Conservation (phyloP, 2,329 filamentous ascomycete species). For the Pochonia chlamydosporia region DNA sequence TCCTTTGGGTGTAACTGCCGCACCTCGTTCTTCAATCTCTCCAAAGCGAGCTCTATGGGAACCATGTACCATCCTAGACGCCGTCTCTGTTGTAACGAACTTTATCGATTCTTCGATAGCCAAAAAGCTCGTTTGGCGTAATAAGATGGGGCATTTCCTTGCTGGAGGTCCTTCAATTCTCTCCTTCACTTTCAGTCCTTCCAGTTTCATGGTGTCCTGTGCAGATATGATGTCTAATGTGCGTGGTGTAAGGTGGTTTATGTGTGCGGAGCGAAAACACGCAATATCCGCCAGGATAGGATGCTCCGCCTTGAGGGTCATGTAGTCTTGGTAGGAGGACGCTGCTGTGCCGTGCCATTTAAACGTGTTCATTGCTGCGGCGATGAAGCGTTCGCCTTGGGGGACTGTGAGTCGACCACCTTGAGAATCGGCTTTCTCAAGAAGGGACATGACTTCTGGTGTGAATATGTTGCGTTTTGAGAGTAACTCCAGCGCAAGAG, state of each 20-base stretch:
- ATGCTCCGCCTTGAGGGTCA: conserved; percentile 33
- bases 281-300: conserved; percentile 43
- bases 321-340: conserved; percentile 35
- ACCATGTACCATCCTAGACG: conserved; percentile 22
- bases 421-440: conserved; percentile 27
- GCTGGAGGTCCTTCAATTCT: conserved; percentile 45
- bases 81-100: conserved; percentile 24
- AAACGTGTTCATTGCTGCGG: conserved; percentile 39
- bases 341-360: conserved; percentile 38
- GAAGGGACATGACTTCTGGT: conserved; percentile 26
- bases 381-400: conserved; percentile 32
- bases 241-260: conserved; percentile 48
- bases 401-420: conserved; percentile 18
- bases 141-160: conserved; percentile 37
- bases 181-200: conserved; percentile 38
- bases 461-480: conserved; percentile 35
- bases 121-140: conserved; percentile 49
- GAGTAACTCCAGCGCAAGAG: conserved; percentile 28
- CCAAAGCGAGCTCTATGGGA: conserved; percentile 45
- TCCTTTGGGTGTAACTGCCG: conserved; percentile 40
- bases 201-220: conserved; percentile 34
- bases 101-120: conserved; percentile 42
- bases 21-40: conserved; percentile 47
- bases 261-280: conserved; percentile 36
- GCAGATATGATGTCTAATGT: conserved; percentile 42